Conservation (phyloP, 2,329 filamentous ascomycete genomes). For the Cryphonectria parasitica region DNA sequence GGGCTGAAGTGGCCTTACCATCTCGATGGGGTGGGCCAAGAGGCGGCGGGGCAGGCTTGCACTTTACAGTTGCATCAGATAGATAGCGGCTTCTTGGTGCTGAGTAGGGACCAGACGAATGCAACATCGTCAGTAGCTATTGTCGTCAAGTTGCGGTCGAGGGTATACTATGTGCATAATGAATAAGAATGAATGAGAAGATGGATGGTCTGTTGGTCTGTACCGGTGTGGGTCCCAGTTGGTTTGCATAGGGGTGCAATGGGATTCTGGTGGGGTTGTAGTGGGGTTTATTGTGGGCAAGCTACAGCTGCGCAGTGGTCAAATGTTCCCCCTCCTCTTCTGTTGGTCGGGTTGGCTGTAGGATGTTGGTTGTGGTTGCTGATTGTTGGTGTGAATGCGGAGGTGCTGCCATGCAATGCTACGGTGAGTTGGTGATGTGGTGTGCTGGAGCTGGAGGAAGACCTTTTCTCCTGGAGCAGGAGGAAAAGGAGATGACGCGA, state of each 20-base stretch:
- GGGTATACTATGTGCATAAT: no score
- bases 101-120: constrained; percentile 10
- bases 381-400: background rate
- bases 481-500: background rate
- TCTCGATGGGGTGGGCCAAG: background rate
- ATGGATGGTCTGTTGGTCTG: background rate
- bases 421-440: background rate
- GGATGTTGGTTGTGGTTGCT: background rate
- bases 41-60: background rate
- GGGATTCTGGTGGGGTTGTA: background rate
- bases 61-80: background rate
- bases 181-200: background rate
- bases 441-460: background rate
- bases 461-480: background rate
- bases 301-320: background rate
- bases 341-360: background rate
- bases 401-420: background rate
- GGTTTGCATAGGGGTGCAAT: background rate
- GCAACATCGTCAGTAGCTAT: background rate
- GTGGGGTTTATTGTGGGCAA: background rate
- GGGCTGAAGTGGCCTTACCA: constrained; percentile 5
- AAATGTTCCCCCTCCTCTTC: background rate
- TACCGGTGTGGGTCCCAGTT: background rate
- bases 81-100: constrained; percentile 3
- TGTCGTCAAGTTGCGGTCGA: background rate